Conservation (phyloP, 1,284 basidiomycete genomes). For the Ceratobasidium sp. region DNA sequence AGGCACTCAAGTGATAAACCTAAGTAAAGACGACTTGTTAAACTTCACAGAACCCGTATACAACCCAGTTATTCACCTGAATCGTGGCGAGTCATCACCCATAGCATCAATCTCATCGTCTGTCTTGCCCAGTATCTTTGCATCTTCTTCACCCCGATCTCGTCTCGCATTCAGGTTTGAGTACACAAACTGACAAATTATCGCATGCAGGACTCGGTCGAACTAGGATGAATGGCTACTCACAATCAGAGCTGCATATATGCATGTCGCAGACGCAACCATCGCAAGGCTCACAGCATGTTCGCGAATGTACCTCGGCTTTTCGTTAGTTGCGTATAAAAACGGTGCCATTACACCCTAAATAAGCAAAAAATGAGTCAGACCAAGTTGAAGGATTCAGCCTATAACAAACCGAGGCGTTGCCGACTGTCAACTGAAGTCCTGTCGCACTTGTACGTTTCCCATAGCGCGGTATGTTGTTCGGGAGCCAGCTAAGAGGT, state of each 20-base stretch:
- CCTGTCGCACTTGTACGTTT: conserved; percentile 48
- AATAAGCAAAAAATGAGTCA: not conserved
- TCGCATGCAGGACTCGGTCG: too few relatives aligned
- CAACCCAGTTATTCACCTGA: conserved; percentile 22
- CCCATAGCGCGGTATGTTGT: conserved; percentile 47
- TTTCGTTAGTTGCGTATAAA: conserved; percentile 46
- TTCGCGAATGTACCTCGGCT: conserved; percentile 47
- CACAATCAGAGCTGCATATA: conserved; percentile 40
- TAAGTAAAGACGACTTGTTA: not conserved
- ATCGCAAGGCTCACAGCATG: conserved; percentile 48
- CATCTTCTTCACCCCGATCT: conserved; percentile 47
- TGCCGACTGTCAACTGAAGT: conserved; percentile 47
- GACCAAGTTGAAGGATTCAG: not conserved
- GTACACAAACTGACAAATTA: conserved; percentile 24
- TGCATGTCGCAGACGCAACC: conserved; percentile 37
- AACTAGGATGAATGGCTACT: not conserved
- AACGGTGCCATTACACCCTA: conserved; percentile 49
- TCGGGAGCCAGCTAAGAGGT: conserved; percentile 46
- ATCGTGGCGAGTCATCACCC: conserved; percentile 47
- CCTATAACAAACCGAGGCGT: conserved; percentile 34
- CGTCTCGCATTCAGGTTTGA: conserved; percentile 33
- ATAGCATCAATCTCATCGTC: conserved; percentile 45
- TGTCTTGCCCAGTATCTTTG: conserved; percentile 37
- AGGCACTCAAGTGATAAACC: not conserved
- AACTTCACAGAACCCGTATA: not conserved